Evolutionary conservation across 352 stramenopile genomes (phyloP).

Genomic region (Pythium grandisporangium): DNA sequence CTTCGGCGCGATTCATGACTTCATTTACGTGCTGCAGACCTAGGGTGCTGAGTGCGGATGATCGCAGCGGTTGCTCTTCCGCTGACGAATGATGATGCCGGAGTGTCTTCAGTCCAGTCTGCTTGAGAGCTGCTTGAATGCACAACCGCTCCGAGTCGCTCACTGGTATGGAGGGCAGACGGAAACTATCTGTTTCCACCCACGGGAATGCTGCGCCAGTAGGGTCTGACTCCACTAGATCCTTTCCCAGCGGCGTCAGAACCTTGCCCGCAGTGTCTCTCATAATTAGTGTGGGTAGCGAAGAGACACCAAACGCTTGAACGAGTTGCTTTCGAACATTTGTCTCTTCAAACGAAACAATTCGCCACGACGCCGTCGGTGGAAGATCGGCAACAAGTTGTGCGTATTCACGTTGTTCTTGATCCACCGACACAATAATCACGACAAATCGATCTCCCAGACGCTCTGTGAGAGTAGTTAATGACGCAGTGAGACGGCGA

Average conservation of each 20-base stretch:
- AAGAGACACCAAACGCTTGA: constrained; percentile 45
- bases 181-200: constrained; percentile 33
- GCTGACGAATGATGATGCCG: constrained; percentile 46
- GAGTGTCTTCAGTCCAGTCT: constrained; percentile 69
- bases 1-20: constrained; percentile 37
- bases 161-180: constrained; percentile 37
- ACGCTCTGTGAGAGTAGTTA: constrained; percentile 36
- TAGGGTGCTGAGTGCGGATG: constrained; percentile 19
- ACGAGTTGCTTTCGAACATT: constrained; percentile 62
- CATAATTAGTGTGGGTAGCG: constrained; percentile 56
- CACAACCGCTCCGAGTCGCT: constrained; percentile 49
- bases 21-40: constrained; percentile 42
- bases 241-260: constrained; percentile 58
- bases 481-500: constrained; percentile 36
- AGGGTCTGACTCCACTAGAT: constrained; percentile 57
- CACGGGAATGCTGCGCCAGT: constrained; percentile 59
- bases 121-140: constrained; percentile 58
- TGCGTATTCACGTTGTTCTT: constrained; percentile 46
- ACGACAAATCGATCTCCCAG: constrained; percentile 50
- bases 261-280: constrained; percentile 39
- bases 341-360: constrained; percentile 70
- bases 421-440: constrained; percentile 73
- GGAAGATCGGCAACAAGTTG: constrained; percentile 40
- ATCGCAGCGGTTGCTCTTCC: constrained; percentile 22
- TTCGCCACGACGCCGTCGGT: constrained; percentile 46